Conservation (phyloP, 768 basidiomycete genomes). For the Lactarius psammicola region DNA sequence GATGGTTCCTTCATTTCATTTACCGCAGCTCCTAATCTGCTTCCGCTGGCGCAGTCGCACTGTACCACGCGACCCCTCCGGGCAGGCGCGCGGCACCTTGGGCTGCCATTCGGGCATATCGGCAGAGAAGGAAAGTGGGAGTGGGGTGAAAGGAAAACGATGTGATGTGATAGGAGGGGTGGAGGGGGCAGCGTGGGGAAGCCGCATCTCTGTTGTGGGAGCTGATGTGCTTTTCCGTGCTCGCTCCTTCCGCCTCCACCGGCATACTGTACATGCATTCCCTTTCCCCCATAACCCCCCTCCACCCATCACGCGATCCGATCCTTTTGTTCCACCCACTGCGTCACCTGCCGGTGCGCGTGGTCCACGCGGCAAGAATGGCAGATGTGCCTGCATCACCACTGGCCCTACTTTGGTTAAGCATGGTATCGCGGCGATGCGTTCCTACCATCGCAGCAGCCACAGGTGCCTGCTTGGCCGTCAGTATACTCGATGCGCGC, state of each 20-base stretch:
- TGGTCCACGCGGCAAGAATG: neutral
- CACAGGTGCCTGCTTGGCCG: neutral
- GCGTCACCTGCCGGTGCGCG: neutral
- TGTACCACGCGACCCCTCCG: neutral
- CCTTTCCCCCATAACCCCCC: neutral
- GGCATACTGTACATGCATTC: neutral
- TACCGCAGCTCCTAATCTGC: neutral
- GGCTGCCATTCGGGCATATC: neutral
- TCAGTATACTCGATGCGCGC: neutral
- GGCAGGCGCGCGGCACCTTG: neutral
- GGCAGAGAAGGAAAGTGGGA: neutral
- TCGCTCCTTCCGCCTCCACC: too few species aligned
- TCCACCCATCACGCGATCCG: neutral
- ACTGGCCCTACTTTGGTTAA: neutral
- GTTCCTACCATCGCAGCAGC: neutral
- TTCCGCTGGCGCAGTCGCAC: neutral
- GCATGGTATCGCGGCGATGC: neutral
- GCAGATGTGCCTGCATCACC: conserved; percentile 1
- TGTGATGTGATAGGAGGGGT: neutral
- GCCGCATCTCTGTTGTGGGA: neutral
- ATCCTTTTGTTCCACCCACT: neutral
- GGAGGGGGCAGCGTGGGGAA: neutral
- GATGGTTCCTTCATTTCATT: neutral
- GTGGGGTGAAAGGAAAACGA: neutral
- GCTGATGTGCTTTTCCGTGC: neutral